phyloP scores from a whole-genome alignment of 129 eudicot genomes.

The Pulicaria dysenterica region DNA sequence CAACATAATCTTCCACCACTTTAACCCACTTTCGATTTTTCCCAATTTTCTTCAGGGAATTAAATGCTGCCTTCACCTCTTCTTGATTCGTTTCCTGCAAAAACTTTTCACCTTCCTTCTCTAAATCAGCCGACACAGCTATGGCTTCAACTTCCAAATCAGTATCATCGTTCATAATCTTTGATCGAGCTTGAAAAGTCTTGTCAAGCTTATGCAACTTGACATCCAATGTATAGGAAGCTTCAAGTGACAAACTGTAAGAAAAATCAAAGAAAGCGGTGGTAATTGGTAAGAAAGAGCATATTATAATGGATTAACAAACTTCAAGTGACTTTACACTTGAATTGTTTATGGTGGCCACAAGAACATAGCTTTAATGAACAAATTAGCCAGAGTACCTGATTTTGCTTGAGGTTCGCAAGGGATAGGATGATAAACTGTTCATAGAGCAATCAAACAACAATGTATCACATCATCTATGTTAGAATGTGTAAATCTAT shows the following conservation, averaged over 20 bases:
- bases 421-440: not conserved
- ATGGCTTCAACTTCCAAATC: not conserved
- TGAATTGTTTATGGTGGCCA: too few relatives aligned
- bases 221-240: not conserved
- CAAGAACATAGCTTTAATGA: too few relatives aligned
- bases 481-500: not conserved
- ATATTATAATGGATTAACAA: too few relatives aligned
- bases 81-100: too few relatives aligned
- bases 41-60: too few relatives aligned
- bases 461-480: not conserved
- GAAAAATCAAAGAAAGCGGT: not conserved
- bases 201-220: not conserved
- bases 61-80: not conserved
- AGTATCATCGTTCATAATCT: not conserved
- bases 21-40: not conserved
- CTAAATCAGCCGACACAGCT: not conserved
- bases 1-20: not conserved
- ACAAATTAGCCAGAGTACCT: not conserved
- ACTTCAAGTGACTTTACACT: too few relatives aligned
- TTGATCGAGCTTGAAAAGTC: not conserved
- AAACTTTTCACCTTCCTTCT: not conserved
- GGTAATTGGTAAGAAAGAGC: not conserved
- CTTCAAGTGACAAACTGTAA: not conserved
- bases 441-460: not conserved
- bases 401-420: not conserved